Conservation (phyloP, 306 rosid species). For the Lathyrus aphaca region DNA sequence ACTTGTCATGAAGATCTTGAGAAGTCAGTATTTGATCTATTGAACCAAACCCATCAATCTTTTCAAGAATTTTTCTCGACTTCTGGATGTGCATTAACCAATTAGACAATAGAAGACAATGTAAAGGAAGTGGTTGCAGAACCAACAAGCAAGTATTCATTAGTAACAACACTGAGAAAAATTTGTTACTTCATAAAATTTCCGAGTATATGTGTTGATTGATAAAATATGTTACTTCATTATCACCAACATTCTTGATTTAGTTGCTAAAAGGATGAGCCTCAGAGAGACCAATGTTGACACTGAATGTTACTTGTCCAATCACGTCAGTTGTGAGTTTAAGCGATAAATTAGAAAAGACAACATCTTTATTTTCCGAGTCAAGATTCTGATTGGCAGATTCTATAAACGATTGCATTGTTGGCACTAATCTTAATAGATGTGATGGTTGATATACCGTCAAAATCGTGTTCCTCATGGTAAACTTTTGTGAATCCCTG, state of each 20-base stretch:
- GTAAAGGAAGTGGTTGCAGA: conserved; percentile 90
- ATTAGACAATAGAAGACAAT: conserved; percentile 67
- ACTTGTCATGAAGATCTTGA: conserved; percentile 71
- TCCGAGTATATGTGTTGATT: conserved; percentile 86
- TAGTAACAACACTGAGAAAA: conserved; percentile 79
- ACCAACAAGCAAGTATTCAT: conserved; percentile 91
- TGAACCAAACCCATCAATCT: conserved; percentile 73
- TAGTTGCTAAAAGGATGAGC: conserved; percentile 48
- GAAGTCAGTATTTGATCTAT: conserved; percentile 57
- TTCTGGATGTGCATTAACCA: conserved; percentile 79
- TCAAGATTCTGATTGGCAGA: conserved; percentile 70
- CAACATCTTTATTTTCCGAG: conserved; percentile 51
- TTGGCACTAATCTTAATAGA: conserved; percentile 71
- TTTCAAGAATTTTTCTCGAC: conserved; percentile 76
- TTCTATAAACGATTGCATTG: conserved; percentile 79
- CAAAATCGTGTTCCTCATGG: conserved; percentile 76
- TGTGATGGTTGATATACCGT: conserved; percentile 85
- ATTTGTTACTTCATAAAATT: too few relatives aligned
- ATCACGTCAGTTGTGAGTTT: conserved; percentile 77
- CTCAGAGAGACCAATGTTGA: conserved; percentile 71
- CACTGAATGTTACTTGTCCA: conserved; percentile 92
- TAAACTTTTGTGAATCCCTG: conserved; percentile 89
- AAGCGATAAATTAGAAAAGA: conserved; percentile 74
- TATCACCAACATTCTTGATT: conserved; percentile 26
- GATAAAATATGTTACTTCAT: conserved; percentile 75